These are phyloP conservation scores for Plasmodium gaboni DNA, from an alignment of 169 alveolate genomes.

Conservation along the genomic window DNA sequence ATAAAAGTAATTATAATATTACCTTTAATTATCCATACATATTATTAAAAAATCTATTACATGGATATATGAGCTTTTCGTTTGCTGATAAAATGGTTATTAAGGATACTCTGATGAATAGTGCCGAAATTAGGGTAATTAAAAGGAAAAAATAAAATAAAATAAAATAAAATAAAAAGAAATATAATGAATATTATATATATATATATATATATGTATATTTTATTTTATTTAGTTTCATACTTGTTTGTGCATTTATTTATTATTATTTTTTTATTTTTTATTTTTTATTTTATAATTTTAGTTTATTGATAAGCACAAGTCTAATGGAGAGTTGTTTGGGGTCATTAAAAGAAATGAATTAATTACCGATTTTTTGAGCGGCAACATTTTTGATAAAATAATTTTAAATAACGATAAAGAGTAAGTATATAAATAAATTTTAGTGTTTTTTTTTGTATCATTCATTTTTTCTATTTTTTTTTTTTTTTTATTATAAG, in stretches of 20 bases:
- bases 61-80: slow-evolving; percentile 9
- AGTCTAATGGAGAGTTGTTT: slow-evolving; percentile 11
- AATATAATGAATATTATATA: background rate
- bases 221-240: too few species aligned
- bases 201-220: background rate
- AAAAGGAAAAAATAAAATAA: background rate
- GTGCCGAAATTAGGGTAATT: slow-evolving; percentile 6
- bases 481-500: background rate
- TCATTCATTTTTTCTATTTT: background rate
- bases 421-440: background rate
- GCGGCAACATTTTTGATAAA: slow-evolving; percentile 34
- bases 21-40: slow-evolving; percentile 1
- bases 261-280: background rate
- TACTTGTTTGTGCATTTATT: background rate
- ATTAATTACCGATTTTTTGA: slow-evolving; percentile 16
- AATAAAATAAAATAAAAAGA: too few species aligned
- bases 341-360: slow-evolving; percentile 21
- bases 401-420: slow-evolving; percentile 2
- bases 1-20: slow-evolving; percentile 4
- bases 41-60: background rate
- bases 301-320: slow-evolving; percentile 13
- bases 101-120: background rate
- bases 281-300: background rate
- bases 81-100: slow-evolving; percentile 8
- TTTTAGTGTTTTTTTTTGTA: background rate